Evolutionary conservation across 306 rosid species (phyloP).

Genomic region (Trichosanthes truncata): DNA sequence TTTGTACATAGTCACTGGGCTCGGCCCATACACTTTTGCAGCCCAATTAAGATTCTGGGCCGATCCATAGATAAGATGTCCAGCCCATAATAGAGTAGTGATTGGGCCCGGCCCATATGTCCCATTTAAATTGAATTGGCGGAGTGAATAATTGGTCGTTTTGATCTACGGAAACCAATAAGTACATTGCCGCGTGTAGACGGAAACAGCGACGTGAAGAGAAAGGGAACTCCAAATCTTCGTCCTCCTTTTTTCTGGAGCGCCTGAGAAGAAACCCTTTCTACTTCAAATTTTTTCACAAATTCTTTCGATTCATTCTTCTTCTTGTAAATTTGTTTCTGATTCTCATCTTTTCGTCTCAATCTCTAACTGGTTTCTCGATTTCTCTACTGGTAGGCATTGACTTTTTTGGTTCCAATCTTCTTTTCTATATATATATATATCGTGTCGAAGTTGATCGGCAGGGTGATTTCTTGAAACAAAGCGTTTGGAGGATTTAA

Average conservation of each 20-base stretch:
- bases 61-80: not conserved
- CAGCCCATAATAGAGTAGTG: not conserved
- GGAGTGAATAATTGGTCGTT: not conserved
- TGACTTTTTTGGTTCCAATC: not conserved
- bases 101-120: not conserved
- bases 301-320: not conserved
- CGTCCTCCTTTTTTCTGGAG: not conserved
- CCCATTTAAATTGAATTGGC: not conserved
- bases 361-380: not conserved
- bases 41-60: not conserved
- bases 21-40: not conserved
- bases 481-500: slow-evolving; percentile 1
- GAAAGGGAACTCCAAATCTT: slow-evolving; percentile 1
- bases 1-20: not conserved
- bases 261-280: not conserved
- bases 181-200: not conserved
- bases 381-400: not conserved
- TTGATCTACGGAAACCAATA: not conserved
- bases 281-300: not conserved
- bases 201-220: slow-evolving; percentile 1
- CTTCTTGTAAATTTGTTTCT: not conserved
- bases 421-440: too few relatives aligned
- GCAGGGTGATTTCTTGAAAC: not conserved
- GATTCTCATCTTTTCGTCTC: not conserved
- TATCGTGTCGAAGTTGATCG: not conserved